Evolutionary conservation across 2,329 filamentous ascomycete genomes (phyloP).

Genomic region (Remersonia thermophila): DNA sequence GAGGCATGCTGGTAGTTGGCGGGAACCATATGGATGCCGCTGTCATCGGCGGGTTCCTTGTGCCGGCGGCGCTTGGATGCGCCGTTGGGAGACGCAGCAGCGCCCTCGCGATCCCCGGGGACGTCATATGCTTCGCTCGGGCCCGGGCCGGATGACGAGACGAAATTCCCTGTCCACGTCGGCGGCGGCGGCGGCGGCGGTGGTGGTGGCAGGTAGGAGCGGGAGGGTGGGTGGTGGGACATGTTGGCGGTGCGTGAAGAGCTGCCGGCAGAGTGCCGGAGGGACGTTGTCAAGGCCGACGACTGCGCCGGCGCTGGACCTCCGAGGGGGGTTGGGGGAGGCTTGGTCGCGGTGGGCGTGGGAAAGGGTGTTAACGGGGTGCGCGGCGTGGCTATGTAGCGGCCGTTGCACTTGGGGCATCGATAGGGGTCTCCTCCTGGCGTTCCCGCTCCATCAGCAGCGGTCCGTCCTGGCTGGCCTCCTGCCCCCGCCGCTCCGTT

Average conservation of each 20-base stretch:
- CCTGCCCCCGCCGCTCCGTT: too few species aligned
- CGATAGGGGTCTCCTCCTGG: slow-evolving; percentile 39
- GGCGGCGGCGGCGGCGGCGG: too few species aligned
- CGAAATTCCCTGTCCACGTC: too few species aligned
- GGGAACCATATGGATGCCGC: slow-evolving; percentile 10
- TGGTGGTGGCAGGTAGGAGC: too few species aligned
- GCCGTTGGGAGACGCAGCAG: slow-evolving; percentile 25
- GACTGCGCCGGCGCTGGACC: neutral
- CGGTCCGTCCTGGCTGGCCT: slow-evolving; percentile 4
- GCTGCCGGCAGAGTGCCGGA: too few species aligned
- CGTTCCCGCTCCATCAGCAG: slow-evolving; percentile 12
- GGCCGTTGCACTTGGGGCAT: slow-evolving; percentile 61
- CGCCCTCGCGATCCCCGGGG: slow-evolving; percentile 23
- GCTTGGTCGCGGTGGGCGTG: slow-evolving; percentile 17
- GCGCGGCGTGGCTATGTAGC: slow-evolving; percentile 49
- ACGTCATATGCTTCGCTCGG: slow-evolving; percentile 26
- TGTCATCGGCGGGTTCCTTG: slow-evolving; percentile 14
- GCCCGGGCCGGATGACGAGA: too few species aligned
- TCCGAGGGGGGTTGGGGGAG: slow-evolving; percentile 1
- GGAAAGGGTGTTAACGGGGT: slow-evolving; percentile 41
- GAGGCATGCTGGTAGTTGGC: slow-evolving; percentile 5
- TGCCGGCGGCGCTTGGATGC: slow-evolving; percentile 22
- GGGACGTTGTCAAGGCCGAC: neutral
- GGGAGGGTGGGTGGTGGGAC: slow-evolving; percentile 2
- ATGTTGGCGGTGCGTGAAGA: neutral